These are phyloP conservation scores for Telfairia occidentalis DNA, from an alignment of 331 rosid genomes.

Conservation along the genomic window DNA sequence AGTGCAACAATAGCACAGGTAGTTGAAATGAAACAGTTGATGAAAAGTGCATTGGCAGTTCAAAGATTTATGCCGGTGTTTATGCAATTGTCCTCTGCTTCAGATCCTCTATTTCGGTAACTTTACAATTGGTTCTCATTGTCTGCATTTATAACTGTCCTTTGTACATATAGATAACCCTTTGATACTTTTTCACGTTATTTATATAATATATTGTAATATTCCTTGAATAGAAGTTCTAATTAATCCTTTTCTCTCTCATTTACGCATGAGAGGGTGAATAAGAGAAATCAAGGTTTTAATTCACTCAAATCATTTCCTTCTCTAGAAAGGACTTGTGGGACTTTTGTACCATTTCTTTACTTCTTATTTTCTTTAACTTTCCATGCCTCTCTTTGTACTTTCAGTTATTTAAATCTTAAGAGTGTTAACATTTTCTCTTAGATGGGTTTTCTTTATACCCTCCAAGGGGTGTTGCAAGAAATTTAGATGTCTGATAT, in stretches of 20 bases:
- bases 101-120: not conserved
- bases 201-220: not conserved
- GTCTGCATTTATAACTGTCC: not conserved
- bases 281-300: not conserved
- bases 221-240: not conserved
- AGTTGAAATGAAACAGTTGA: conserved; percentile 28
- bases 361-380: not conserved
- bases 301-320: not conserved
- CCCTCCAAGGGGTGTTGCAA: not conserved
- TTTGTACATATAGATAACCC: not conserved
- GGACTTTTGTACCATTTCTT: not conserved
- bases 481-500: not conserved
- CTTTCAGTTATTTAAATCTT: not conserved
- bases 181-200: too few relatives aligned
- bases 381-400: not conserved
- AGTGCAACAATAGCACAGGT: conserved; percentile 17
- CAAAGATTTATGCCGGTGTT: conserved; percentile 11
- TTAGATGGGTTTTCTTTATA: not conserved
- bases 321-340: not conserved
- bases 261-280: not conserved
- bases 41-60: conserved; percentile 31
- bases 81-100: not conserved
- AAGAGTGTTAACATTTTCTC: not conserved
- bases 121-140: not conserved
- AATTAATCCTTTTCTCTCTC: not conserved